Base-by-base conservation (phyloP, 1,284 basidiomycete genomes). In the Earliella scabrosa region DNA sequence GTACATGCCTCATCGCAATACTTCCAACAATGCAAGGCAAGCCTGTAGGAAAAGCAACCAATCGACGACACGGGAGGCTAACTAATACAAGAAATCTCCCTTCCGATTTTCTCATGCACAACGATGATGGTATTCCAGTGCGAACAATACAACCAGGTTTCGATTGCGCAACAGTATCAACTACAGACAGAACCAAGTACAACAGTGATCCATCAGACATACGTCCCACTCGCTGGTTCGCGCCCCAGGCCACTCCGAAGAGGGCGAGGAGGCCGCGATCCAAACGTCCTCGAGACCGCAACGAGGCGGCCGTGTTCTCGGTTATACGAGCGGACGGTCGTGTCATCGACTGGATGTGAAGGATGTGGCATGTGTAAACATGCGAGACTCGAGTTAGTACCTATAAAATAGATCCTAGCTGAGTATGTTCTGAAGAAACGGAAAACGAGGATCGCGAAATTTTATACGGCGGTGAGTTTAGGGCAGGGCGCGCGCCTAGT, bases 401-500 rank as follows among this genome's bases (percentile, higher is more conserved):
- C 87, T 90, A 87, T 89, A 86, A 82, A 90, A 90, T 81, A 90
- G 88, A 90, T 90, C 88, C 88, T 89, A 82, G 81, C 80, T 87
- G 87, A 90, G 88, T 90, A 90, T 90, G 88, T 88, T 89, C 87
- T 86, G 59, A 77, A 66, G 82, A 79, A 76, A 71, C 68, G n/a
- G n/a, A n/a, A 38, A 18, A 38, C 36, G 6, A 38, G 36, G 16
- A 20, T 14, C 7, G 36, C 14, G n/a, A 38, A 18, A 18, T 38
- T 38, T 38, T 38, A 38, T 18, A 38, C 36, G 36, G 36, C 36
- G 36, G 36, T 18, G 36, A n/a, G n/a, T n/a, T n/a, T n/a, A n/a
- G n/a, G n/a, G n/a, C n/a, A n/a, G n/a, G n/a, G n/a, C n/a, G n/a
- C n/a, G n/a, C n/a, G n/a, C n/a, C n/a, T n/a, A n/a, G n/a, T n/a